Conservation (phyloP, 2,329 filamentous ascomycete genomes). For the Aureobasidium pullulans region DNA sequence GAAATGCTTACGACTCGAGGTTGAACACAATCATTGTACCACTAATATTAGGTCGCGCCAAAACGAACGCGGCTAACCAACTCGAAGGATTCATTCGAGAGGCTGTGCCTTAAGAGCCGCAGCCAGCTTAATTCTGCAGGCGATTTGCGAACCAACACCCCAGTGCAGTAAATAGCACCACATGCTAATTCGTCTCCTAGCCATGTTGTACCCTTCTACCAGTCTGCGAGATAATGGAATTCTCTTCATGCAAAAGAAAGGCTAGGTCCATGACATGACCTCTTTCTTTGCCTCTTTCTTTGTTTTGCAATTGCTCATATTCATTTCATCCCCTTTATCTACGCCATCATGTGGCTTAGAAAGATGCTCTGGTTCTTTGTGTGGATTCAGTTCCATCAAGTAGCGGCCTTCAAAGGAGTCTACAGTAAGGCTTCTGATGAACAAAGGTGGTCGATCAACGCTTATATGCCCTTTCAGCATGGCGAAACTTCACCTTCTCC, state of each 20-base stretch:
- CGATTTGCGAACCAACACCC: conserved; percentile 9
- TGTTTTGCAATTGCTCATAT: not conserved
- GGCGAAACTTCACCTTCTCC: not conserved
- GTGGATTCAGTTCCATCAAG: not conserved
- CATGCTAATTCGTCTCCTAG: not conserved
- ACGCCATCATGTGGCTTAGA: conserved; percentile 2
- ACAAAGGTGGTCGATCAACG: not conserved
- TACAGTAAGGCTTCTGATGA: not conserved
- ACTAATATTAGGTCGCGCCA: conserved; percentile 9
- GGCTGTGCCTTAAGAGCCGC: not conserved
- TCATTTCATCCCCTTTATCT: conserved; percentile 1
- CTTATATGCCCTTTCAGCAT: conserved; percentile 8
- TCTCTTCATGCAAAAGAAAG: not conserved
- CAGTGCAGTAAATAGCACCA: conserved; percentile 11
- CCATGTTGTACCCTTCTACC: not conserved
- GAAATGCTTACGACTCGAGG: not conserved
- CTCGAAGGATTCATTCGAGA: not conserved
- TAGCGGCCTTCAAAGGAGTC: not conserved
- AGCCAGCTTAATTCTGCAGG: not conserved
- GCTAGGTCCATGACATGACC: not conserved
- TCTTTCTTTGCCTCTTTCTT: conserved; percentile 1
- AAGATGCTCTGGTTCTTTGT: conserved; percentile 5
- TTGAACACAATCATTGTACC: not conserved
- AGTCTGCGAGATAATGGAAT: not conserved
- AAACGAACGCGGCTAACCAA: not conserved